Evolutionary conservation across 164 flowering plant species (phyloP), one percentile per base, ranked within the genome.

Genomic region (Magnolia sinica): DNA sequence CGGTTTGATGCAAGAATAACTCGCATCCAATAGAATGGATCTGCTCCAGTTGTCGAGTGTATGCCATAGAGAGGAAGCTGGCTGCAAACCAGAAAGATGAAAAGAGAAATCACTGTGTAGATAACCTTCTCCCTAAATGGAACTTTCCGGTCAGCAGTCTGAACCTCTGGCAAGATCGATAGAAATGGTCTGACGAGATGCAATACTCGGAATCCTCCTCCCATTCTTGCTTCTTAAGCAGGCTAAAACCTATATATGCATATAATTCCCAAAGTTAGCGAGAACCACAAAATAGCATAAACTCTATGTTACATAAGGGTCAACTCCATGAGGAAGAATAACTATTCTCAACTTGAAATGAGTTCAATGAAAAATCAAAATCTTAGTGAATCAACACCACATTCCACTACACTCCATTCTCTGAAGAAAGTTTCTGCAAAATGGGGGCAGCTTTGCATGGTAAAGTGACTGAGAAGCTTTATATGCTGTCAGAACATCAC

Each of bases 21-120:
- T 73, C 90, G 87, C 88, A 87, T 87, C 90, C 90, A 87, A 70
- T 86, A 87, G 63, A 87, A 87, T n/a, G 90, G 90, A 82, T 87
- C 90, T 8, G 85, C 88, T 14, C 88, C 87, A 0, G 86, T 87
- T 4, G 88, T 86, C 1, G 90, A 86, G 81, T 87, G 90, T 73
- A 87, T 87, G 18, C 89, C 89, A 83, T 87, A 87, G 13, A 87
- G 83, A 73, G 90, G 90, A 27, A 87, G 88, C 81, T 87, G 90
- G 79, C 89, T 87, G 85, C 88, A 86, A 7, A 87, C 89, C 65
- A 87, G 79, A 58, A 87, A 87, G 22, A 87, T 83, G 79, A 87
- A 86, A 11, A 87, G 85, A 29, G 90, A 83, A 51, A 87, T 79
- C 20, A 87, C 88, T 1, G 90, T 83, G 80, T 87, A 87, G 31